Conservation (phyloP, 192 early-diverging fungal genomes). For the Linnemannia schmuckeri region DNA sequence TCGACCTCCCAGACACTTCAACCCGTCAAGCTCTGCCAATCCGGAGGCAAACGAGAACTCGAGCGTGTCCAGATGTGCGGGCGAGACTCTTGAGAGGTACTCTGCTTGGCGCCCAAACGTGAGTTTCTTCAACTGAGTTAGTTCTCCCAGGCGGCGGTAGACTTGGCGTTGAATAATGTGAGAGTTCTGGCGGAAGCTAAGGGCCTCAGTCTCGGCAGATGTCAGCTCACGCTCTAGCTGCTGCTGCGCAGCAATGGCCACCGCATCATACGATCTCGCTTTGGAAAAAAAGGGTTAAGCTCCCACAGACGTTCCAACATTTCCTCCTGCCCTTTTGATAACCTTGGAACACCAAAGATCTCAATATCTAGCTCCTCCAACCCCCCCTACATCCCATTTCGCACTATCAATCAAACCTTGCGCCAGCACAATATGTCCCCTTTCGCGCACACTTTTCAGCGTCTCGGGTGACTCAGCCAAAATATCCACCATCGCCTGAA, state of each 20-base stretch:
- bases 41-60: too few relatives aligned
- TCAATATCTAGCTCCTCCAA: background rate
- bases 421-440: background rate
- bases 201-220: too few relatives aligned
- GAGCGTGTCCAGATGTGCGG: too few relatives aligned
- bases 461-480: background rate
- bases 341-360: background rate
- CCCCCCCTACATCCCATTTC: background rate
- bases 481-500: background rate
- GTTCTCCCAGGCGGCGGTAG: too few relatives aligned
- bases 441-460: background rate
- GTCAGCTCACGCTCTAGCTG: background rate
- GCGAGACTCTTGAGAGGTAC: too few relatives aligned
- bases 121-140: too few relatives aligned
- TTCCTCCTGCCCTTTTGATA: background rate
- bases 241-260: background rate
- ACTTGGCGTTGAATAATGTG: too few relatives aligned
- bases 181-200: too few relatives aligned
- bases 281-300: background rate
- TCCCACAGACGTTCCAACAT: background rate
- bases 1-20: too few relatives aligned
- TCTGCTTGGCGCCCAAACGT: too few relatives aligned
- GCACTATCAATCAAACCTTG: background rate
- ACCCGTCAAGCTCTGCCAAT: too few relatives aligned
- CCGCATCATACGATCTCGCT: background rate